Percentiles rank a stretch among this genome's conserved stretches.
Conservation (phyloP, 768 basidiomycete species). For the Hemileccinum rubropunctum region DNA sequence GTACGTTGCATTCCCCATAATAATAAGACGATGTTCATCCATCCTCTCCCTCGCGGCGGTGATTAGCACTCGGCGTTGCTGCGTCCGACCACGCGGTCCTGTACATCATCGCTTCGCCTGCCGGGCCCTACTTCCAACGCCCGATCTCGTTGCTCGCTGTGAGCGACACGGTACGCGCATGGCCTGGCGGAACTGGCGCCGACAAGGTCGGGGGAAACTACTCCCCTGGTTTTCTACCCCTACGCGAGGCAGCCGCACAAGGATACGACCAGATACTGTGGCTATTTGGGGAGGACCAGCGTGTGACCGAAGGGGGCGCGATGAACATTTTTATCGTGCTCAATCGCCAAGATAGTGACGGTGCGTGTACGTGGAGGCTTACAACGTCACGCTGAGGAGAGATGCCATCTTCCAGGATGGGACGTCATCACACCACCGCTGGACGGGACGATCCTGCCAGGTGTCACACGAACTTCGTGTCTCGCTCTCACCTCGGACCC, state of each 20-base stretch:
- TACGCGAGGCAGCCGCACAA: slow-evolving; percentile 56
- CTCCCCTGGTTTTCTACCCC: slow-evolving; percentile 58
- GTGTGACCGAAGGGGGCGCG: slow-evolving; percentile 59
- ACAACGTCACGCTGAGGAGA: not conserved
- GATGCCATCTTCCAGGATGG: slow-evolving; percentile 44
- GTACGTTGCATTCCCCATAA: slow-evolving; percentile 18
- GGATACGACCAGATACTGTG: slow-evolving; percentile 82
- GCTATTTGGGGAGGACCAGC: slow-evolving; percentile 62
- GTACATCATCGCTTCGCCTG: slow-evolving; percentile 76
- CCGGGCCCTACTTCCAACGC: slow-evolving; percentile 52
- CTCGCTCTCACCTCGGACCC: slow-evolving; percentile 70
- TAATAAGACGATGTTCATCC: not conserved
- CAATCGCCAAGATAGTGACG: slow-evolving; percentile 50
- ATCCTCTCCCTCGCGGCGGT: not conserved
- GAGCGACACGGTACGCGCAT: slow-evolving; percentile 73
- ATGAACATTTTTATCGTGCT: slow-evolving; percentile 83
- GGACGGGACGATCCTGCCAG: slow-evolving; percentile 90
- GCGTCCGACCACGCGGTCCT: slow-evolving; percentile 80
- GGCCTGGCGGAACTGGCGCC: slow-evolving; percentile 73
- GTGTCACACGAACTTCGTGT: slow-evolving; percentile 86
- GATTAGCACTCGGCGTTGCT: slow-evolving; percentile 58
- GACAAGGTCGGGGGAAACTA: slow-evolving; percentile 69
- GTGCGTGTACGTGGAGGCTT: slow-evolving; percentile 28
- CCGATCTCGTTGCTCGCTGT: slow-evolving; percentile 59
- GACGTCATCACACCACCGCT: slow-evolving; percentile 89